A percentile compares a stretch with the other conserved stretches of the same genome.
phyloP scores from a whole-genome alignment of 2,329 filamentous ascomycete genomes.

The Zasmidium angulare region DNA sequence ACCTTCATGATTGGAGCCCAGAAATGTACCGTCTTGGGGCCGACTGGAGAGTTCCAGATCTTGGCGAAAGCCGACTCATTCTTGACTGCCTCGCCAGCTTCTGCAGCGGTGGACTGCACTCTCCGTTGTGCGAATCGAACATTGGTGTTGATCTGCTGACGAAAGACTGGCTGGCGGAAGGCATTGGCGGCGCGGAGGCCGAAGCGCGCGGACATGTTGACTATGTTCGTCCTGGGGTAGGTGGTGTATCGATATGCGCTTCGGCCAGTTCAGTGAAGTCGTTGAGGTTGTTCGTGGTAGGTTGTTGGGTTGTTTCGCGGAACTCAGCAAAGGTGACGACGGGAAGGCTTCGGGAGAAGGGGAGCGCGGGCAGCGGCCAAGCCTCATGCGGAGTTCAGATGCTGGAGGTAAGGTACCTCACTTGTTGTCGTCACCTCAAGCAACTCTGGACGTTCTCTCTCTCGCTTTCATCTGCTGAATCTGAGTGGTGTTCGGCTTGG shows the following conservation, averaged over 20 bases:
- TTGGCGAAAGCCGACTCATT: constrained; percentile 60
- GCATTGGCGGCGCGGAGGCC: constrained; percentile 58
- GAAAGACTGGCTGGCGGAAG: constrained; percentile 56
- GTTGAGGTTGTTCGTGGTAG: background rate
- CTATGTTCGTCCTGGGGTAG: background rate
- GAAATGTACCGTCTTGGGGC: constrained; percentile 85
- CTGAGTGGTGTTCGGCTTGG: background rate
- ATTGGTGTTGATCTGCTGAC: constrained; percentile 33
- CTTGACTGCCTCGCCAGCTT: constrained; percentile 34
- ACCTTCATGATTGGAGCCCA: constrained; percentile 96
- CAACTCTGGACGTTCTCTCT: background rate
- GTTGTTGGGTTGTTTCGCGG: background rate
- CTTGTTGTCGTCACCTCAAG: too few relatives aligned
- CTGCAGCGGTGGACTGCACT: constrained; percentile 63
- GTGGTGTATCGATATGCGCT: constrained; percentile 43
- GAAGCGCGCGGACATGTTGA: constrained; percentile 55
- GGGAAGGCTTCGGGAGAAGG: background rate
- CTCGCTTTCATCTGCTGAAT: background rate
- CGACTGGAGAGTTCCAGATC: constrained; percentile 58
- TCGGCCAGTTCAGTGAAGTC: constrained; percentile 41
- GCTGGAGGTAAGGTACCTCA: too few relatives aligned
- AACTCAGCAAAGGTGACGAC: background rate
- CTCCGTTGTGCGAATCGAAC: constrained; percentile 58
- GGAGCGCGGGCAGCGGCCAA: constrained; percentile 41
- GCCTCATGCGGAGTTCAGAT: background rate